Base-by-base conservation (phyloP, 805 yeast species). In the Schwanniomyces polymorphus region DNA sequence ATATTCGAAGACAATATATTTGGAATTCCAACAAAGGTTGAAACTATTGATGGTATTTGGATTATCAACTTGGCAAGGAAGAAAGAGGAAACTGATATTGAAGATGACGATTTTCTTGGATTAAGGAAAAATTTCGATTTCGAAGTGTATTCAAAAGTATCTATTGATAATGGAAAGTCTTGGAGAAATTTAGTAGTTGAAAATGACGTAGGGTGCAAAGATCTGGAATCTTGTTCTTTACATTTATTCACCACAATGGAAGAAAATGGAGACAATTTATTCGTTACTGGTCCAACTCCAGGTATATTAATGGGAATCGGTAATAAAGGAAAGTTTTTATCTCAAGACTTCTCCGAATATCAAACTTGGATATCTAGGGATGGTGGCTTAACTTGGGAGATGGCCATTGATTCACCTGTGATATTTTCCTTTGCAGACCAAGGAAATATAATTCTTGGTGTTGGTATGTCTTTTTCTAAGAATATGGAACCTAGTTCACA, bases 361-460 rank as follows among this genome's bases (percentile, higher is more conserved):
- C 41, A 47, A 3, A 81, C 94, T 1, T 90, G 72, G 60, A 60
- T 88, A 7, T 86, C 96, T 0, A 69, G 85, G 47, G 90, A 89
- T 67, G 91, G 88, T 23, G 96, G 97, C 25, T 58, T 73, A n/a
- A 69, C 85, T 0, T 89, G 96, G 96, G 64, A 66, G 25, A 60
- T 70, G 46, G 78, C 82, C 1, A 55, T 81, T 11, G 79, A 80
- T 23, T 76, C 73, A 38, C 79, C 88, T 2, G 72, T 80, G 33
- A 50, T 73, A 3, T 81, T 79, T 51, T 75, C 82, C 1, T 83
- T 82, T 67, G 96, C 92, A 41, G 95, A 89, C 63, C 80, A 79
- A 48, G 97, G 96, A 28, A 86, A 88, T 57, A 63, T 89, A 9
- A 76, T 88, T 14, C 63, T 86, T 2, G 86, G 88, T 1, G 63